phyloP scores from a whole-genome alignment of 306 rosid genomes.

The Cyclanthera cordifolia region DNA sequence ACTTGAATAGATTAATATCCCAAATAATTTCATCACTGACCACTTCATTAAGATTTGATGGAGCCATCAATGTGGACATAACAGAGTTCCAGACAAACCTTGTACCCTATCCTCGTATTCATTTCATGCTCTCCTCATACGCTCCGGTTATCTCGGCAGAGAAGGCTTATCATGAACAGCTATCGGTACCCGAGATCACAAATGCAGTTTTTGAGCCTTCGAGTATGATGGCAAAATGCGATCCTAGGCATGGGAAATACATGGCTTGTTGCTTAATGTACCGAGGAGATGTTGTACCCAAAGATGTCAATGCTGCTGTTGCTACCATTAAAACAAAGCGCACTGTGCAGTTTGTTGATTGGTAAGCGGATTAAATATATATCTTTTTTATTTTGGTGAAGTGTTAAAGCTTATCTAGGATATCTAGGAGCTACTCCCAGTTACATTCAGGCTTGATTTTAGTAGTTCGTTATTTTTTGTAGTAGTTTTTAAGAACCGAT shows the following conservation, averaged over 20 bases:
- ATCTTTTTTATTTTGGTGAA: not conserved
- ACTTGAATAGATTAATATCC: conserved; percentile 81
- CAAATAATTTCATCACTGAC: conserved; percentile 91
- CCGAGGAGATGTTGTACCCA: conserved; percentile 95
- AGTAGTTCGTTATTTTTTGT: not conserved
- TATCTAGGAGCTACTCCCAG: not conserved
- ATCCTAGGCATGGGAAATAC: conserved; percentile 97
- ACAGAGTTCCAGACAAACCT: conserved; percentile 98
- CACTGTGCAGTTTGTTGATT: conserved; percentile 96
- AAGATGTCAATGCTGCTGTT: conserved; percentile 95
- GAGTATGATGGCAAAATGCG: conserved; percentile 99
- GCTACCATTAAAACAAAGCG: conserved; percentile 88
- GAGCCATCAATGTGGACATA: conserved; percentile 86
- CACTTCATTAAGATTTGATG: conserved; percentile 93
- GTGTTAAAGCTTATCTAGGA: not conserved
- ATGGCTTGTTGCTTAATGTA: conserved; percentile 99
- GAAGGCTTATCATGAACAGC: conserved; percentile 94
- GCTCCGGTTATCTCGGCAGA: conserved; percentile 98
- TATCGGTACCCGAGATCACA: conserved; percentile 89
- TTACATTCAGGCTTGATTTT: not conserved
- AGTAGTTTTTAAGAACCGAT: not conserved
- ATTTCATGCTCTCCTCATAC: conserved; percentile 91
- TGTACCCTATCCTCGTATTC: conserved; percentile 92
- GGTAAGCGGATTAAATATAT: conserved; percentile 32
- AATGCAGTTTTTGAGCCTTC: conserved; percentile 96